phyloP scores from a whole-genome alignment of 2,329 filamentous ascomycete species.

The Ilyonectria robusta region DNA sequence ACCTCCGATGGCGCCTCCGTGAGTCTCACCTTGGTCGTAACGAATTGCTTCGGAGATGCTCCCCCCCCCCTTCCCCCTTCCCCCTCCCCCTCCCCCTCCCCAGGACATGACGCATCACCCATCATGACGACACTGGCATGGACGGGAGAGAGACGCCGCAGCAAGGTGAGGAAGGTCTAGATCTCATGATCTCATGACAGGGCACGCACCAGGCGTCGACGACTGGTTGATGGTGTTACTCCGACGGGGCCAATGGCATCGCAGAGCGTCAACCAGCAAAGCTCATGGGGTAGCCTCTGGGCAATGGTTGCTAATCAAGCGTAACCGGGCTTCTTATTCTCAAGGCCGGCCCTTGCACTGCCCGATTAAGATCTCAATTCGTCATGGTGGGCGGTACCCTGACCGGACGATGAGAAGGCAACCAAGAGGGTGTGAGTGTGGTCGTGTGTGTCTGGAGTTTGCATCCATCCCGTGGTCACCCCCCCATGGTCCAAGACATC shows the following conservation, averaged over 20 bases:
- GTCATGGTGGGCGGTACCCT: slow-evolving; percentile 32
- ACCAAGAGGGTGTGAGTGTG: background rate
- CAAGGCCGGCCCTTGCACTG: slow-evolving; percentile 38
- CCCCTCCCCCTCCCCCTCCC: background rate
- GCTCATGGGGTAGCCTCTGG: slow-evolving; percentile 24
- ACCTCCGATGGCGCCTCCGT: background rate
- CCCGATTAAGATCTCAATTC: slow-evolving; percentile 47
- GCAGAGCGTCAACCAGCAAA: background rate
- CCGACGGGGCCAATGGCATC: slow-evolving; percentile 38
- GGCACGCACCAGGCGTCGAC: background rate
- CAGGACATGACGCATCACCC: background rate
- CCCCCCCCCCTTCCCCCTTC: background rate
- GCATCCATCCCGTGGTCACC: slow-evolving; percentile 7
- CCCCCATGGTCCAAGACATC: slow-evolving; percentile 11
- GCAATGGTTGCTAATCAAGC: slow-evolving; percentile 47
- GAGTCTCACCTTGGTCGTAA: background rate
- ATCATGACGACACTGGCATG: slow-evolving; percentile 11
- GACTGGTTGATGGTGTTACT: slow-evolving; percentile 25
- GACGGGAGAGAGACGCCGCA: slow-evolving; percentile 1
- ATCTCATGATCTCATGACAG: background rate
- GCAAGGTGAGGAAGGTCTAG: background rate
- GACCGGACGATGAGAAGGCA: slow-evolving; percentile 6
- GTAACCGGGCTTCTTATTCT: slow-evolving; percentile 23
- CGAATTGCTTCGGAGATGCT: background rate
- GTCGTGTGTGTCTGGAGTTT: slow-evolving; percentile 7